phyloP scores from a whole-genome alignment of 2,329 filamentous ascomycete genomes.

The Fusarium torreyae region DNA sequence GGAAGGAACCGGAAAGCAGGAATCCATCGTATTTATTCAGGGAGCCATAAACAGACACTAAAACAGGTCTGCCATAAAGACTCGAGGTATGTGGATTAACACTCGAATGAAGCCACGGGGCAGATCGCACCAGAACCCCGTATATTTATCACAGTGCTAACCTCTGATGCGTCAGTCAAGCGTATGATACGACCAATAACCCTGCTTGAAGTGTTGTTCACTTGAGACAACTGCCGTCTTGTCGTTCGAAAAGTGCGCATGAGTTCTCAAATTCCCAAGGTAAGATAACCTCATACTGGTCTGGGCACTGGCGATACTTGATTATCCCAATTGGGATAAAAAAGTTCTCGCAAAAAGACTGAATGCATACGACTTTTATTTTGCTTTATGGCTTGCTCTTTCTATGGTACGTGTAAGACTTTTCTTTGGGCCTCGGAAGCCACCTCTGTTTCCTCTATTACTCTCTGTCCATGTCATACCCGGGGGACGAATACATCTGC shows the following conservation, averaged over 20 bases:
- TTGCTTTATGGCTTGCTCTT: background rate
- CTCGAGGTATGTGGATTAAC: conserved; percentile 7
- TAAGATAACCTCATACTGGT: conserved; percentile 30
- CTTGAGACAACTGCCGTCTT: conserved; percentile 27
- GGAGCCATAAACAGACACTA: background rate
- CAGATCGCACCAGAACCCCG: background rate
- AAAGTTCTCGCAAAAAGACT: conserved; percentile 8
- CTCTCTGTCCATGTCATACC: background rate
- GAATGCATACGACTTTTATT: background rate
- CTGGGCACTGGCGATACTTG: background rate
- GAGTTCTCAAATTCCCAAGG: conserved; percentile 55
- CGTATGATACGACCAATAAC: conserved; percentile 21
- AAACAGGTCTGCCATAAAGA: background rate
- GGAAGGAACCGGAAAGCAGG: background rate
- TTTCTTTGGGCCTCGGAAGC: conserved; percentile 2
- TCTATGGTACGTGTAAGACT: conserved; percentile 29
- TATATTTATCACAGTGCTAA: conserved; percentile 8
- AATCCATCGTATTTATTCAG: background rate
- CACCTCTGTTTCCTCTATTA: background rate
- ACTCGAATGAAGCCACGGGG: background rate
- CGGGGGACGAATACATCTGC: background rate
- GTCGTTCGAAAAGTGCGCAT: conserved; percentile 47
- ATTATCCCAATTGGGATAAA: background rate
- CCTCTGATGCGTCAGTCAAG: conserved; percentile 6
- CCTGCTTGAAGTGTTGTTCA: conserved; percentile 12